Evolutionary conservation across 805 yeast genomes (phyloP).

Genomic region (Nakazawaea ambrosiae): DNA sequence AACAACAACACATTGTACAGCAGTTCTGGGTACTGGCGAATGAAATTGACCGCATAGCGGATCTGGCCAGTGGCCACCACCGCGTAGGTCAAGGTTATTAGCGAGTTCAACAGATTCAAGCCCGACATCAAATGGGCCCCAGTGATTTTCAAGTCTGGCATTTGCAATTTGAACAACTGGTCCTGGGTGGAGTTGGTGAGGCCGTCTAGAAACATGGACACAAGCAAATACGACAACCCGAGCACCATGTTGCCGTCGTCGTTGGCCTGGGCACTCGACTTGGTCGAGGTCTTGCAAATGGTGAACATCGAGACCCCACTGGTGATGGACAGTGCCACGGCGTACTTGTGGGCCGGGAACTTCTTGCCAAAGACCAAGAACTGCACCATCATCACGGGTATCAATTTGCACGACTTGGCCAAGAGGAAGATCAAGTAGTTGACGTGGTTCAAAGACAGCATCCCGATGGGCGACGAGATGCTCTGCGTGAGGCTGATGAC

Average conservation of each 20-base stretch:
- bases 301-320: conserved; percentile 80
- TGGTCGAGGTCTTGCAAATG: conserved; percentile 16
- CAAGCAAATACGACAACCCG: conserved; percentile 55
- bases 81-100: conserved; percentile 45
- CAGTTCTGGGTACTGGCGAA: conserved; percentile 44
- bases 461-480: conserved; percentile 76
- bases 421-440: conserved; percentile 79
- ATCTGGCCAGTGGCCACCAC: conserved; percentile 42
- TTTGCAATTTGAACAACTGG: conserved; percentile 52
- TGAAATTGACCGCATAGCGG: conserved; percentile 39
- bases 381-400: conserved; percentile 91
- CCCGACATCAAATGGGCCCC: conserved; percentile 89
- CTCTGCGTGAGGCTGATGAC: conserved; percentile 70
- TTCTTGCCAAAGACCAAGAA: conserved; percentile 56
- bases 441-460: conserved; percentile 70
- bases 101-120: conserved; percentile 36
- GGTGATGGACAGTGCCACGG: conserved; percentile 75
- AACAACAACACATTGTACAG: conserved; percentile 55
- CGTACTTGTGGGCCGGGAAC: conserved; percentile 71
- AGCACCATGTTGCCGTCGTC: conserved; percentile 35
- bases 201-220: conserved; percentile 80
- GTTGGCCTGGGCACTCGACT: conserved; percentile 14
- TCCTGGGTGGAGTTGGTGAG: conserved; percentile 93
- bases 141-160: conserved; percentile 34
- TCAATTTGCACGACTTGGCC: conserved; percentile 88